Base-by-base conservation (phyloP, 225 moss, liverwort and hornwort species). In the Bryum argenteum region DNA sequence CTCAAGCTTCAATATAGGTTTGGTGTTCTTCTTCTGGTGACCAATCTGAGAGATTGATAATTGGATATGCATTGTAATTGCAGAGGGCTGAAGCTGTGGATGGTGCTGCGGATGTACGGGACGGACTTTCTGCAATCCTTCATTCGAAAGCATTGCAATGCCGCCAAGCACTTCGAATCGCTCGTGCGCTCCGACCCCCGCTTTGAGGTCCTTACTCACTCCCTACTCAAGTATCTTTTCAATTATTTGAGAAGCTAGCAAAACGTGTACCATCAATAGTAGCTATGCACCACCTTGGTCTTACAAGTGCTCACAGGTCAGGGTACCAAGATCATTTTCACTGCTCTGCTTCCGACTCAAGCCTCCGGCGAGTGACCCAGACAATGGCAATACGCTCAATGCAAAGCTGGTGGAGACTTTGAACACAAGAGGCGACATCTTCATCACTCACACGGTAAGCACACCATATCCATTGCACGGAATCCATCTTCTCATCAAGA, bases 51-150 rank as follows among this genome's bases (percentile, higher is more conserved):
- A 11, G 13, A 2, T 11, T 45, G 13, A 8, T 45, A 12, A 12
- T 45, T 45, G 45, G 13, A 47, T 22, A 10, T 41, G 64, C 33
- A 66, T 2, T 68, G 63, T 18, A 33, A 33, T 33, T 53, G 4
- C 53, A 53, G 53, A 53, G 53, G 19, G 53, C 20, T 53, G 53
- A 53, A 53, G 16, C 9, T 20, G 18, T 53, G 53, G 53, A 53
- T 53, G 53, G 77, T 86, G 47, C 41, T 84, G 66, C 81, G 84
- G 9, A 71, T 88, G 40, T 84, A 86, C 63, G 90, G 88, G 42
- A 75, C 54, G 9, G 77, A 86, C 17, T 82, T 82, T 21, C 53
- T 86, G 80, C 82, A 82, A 17, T 65, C 56, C 18, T 68, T 82
- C 58, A 81, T 88, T 23, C 80, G 86, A 52, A 81, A 65, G 28